Percentiles rank a stretch among this genome's conserved stretches.
Conservation (phyloP, 1,139 yeast genomes). For the Blastobotrys raffinosifermentans region DNA sequence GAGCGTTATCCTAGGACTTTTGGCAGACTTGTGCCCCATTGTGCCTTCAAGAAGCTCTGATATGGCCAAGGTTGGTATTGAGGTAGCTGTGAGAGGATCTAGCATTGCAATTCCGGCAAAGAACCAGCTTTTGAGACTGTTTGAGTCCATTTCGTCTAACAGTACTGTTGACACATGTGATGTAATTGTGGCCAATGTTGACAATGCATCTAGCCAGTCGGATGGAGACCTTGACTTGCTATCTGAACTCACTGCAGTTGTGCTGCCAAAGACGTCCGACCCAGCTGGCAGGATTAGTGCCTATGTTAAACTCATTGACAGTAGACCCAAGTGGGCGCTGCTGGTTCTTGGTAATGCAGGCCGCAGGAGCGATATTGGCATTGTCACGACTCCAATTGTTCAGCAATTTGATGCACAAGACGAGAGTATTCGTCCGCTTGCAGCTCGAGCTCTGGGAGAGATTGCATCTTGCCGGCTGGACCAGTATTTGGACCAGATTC, state of each 20-base stretch:
- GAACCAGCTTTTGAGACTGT: neutral
- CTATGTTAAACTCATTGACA: neutral
- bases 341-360: constrained; percentile 43
- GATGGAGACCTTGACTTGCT: too few species aligned
- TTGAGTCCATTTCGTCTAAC: too few species aligned
- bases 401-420: constrained; percentile 30
- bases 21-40: too few species aligned
- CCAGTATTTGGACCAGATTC: constrained; percentile 34
- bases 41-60: too few species aligned
- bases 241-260: neutral
- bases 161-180: too few species aligned
- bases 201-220: too few species aligned
- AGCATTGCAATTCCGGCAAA: too few species aligned
- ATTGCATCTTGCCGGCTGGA: constrained; percentile 39
- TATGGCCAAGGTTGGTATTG: too few species aligned
- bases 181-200: too few species aligned
- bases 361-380: constrained; percentile 29
- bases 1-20: too few species aligned
- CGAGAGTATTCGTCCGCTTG: constrained; percentile 40
- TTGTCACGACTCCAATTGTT: constrained; percentile 34
- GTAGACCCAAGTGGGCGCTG: constrained; percentile 12
- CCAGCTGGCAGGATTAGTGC: neutral
- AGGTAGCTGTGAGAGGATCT: too few species aligned
- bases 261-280: neutral
- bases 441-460: constrained; percentile 52